Conservation (phyloP, 257 asterid genomes). For the Solanum chaucha region DNA sequence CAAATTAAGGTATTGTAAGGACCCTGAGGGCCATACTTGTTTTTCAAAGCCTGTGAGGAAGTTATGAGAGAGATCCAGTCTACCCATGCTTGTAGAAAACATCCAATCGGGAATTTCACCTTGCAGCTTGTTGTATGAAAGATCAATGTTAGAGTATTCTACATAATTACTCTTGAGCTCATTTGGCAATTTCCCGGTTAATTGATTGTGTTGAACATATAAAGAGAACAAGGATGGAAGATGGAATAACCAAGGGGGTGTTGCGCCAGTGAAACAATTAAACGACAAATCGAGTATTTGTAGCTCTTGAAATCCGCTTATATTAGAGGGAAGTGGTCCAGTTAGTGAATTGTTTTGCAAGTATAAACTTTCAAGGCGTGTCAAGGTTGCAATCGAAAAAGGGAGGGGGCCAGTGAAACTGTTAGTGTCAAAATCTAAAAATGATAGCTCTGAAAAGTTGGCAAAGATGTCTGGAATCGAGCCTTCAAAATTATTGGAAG, state of each 20-base stretch:
- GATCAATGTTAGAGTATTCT: background rate
- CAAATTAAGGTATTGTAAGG: too few relatives aligned
- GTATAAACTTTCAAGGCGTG: fast-evolving
- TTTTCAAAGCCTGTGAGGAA: too few relatives aligned
- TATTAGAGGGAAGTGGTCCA: background rate
- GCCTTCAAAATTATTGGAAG: background rate
- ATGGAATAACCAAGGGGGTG: background rate
- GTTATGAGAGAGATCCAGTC: too few relatives aligned
- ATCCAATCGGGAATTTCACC: too few relatives aligned
- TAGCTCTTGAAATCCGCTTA: background rate
- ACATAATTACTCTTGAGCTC: background rate
- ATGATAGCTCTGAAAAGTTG: background rate
- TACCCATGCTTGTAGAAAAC: too few relatives aligned
- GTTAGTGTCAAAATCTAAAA: background rate
- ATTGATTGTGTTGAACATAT: background rate
- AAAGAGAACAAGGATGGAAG: background rate
- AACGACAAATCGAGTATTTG: fast-evolving
- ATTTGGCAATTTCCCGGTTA: background rate
- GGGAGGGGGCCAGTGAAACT: background rate
- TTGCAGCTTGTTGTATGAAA: too few relatives aligned
- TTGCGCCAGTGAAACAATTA: background rate
- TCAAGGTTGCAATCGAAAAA: background rate
- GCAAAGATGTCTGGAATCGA: background rate
- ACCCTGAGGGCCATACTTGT: too few relatives aligned
- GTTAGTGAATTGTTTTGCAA: background rate